Evolutionary conservation across 2,329 filamentous ascomycete genomes (phyloP).

Genomic region (Aureobasidium musti): DNA sequence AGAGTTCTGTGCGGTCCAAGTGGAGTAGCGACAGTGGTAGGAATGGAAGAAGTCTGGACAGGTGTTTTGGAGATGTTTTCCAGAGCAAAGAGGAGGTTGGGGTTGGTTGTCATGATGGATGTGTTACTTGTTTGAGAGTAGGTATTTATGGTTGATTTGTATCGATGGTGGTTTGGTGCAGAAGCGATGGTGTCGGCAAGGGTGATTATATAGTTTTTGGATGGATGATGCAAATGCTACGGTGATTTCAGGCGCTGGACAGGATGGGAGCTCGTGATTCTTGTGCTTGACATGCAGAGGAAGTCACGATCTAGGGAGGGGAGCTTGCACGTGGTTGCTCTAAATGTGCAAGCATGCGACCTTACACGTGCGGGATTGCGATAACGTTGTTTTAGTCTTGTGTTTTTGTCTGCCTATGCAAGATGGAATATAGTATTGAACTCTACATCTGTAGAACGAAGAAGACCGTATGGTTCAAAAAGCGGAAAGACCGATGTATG

Average conservation of each 20-base stretch:
- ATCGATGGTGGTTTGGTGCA: background rate
- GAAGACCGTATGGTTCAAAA: background rate
- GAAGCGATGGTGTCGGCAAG: background rate
- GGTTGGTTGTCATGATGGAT: conserved; percentile 20
- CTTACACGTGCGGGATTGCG: background rate
- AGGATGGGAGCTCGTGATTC: background rate
- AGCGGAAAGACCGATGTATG: background rate
- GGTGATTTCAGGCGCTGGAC: background rate
- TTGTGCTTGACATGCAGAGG: background rate
- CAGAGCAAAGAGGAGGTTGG: conserved; percentile 19
- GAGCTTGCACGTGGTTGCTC: background rate
- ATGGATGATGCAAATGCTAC: background rate
- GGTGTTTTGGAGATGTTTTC: background rate
- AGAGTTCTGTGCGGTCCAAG: background rate
- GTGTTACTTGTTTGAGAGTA: background rate
- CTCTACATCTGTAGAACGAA: background rate
- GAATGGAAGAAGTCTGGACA: background rate
- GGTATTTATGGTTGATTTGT: background rate
- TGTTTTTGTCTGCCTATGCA: background rate
- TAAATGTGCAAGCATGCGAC: background rate
- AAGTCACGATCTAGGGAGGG: background rate
- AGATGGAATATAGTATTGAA: background rate
- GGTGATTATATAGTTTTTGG: background rate
- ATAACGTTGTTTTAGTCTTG: background rate
- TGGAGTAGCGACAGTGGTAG: background rate